Evolutionary conservation across 345 rosid species (phyloP).

Genomic region (Eucalyptus marginata): DNA sequence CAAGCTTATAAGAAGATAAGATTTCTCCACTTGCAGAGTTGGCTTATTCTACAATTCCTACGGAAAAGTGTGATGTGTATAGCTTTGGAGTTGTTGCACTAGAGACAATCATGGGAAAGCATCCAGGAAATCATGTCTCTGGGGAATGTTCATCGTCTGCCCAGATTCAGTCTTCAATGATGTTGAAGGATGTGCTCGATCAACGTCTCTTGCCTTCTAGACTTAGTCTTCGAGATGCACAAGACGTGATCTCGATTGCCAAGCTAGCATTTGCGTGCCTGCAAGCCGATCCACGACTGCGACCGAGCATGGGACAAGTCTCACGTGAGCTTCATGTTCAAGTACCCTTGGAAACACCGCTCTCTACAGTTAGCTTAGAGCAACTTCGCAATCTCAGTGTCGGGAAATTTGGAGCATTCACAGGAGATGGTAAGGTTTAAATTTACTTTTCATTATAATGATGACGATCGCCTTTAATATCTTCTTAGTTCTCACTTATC

Average conservation of each 20-base stretch:
- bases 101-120: background rate
- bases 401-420: background rate
- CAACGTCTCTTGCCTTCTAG: background rate
- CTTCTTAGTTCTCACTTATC: background rate
- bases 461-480: background rate
- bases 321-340: background rate
- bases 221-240: background rate
- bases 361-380: background rate
- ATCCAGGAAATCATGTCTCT: background rate
- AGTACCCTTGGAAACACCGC: background rate
- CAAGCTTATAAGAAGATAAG: too few species aligned
- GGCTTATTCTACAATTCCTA: background rate
- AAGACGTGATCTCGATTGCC: background rate
- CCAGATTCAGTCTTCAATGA: background rate
- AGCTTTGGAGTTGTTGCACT: background rate
- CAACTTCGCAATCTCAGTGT: background rate
- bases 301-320: background rate
- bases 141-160: background rate
- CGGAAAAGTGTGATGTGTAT: background rate
- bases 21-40: background rate
- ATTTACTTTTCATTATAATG: background rate
- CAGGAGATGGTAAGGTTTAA: background rate
- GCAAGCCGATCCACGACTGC: background rate
- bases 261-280: background rate
- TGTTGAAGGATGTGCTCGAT: background rate